phyloP scores from a whole-genome alignment of 495 filamentous ascomycete genomes.

The Usnea hakonensis region DNA sequence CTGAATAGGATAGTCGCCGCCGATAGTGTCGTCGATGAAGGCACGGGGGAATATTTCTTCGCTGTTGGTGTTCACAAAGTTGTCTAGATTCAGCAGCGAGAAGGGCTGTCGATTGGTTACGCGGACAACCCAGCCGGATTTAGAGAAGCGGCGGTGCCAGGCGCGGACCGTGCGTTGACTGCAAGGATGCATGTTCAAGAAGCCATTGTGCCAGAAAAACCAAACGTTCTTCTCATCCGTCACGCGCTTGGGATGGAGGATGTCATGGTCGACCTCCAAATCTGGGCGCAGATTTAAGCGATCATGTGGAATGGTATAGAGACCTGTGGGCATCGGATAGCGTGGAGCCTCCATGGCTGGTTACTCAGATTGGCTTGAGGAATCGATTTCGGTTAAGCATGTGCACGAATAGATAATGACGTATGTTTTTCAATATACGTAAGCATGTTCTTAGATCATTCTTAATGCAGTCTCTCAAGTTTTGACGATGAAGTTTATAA shows the following conservation, averaged over 20 bases:
- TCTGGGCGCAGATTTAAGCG: slow-evolving; percentile 38
- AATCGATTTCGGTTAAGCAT: too few relatives aligned
- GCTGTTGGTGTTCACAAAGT: too few relatives aligned
- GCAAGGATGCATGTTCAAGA: slow-evolving; percentile 41
- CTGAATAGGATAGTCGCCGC: too few relatives aligned
- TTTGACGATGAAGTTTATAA: too few relatives aligned
- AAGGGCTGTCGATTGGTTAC: slow-evolving; percentile 38
- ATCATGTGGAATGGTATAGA: slow-evolving; percentile 24
- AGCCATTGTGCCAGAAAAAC: slow-evolving; percentile 51
- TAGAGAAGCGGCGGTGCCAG: slow-evolving; percentile 45
- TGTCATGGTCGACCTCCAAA: slow-evolving; percentile 36
- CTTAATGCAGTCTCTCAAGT: too few relatives aligned
- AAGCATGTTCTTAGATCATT: too few relatives aligned
- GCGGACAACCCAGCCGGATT: slow-evolving; percentile 44
- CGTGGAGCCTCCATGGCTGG: too few relatives aligned
- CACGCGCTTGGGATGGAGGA: slow-evolving; percentile 36
- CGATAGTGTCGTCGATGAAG: too few relatives aligned
- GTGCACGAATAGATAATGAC: too few relatives aligned
- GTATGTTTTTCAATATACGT: too few relatives aligned
- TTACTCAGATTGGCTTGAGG: too few relatives aligned
- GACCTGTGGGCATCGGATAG: slow-evolving; percentile 19
- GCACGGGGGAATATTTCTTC: too few relatives aligned
- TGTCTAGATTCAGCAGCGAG: slow-evolving; percentile 40
- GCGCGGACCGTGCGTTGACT: slow-evolving; percentile 45
- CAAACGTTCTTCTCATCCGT: slow-evolving; percentile 44